These are phyloP conservation scores for Uronychia setigera DNA, from an alignment of 73 alveolate genomes.

Conservation along the genomic window DNA sequence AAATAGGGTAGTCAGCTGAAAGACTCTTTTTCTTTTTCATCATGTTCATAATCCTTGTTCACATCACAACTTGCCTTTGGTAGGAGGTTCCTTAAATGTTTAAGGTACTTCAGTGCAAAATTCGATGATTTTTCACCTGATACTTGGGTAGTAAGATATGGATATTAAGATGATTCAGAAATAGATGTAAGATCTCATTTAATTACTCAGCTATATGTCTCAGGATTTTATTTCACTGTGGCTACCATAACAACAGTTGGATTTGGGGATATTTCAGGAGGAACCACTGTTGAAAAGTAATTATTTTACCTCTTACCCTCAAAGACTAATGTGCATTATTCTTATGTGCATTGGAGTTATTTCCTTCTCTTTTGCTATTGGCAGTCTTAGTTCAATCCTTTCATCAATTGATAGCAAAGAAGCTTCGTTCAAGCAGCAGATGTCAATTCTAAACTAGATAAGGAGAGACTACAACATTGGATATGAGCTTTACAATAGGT, in stretches of 20 bases:
- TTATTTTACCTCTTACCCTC: constrained; percentile 41
- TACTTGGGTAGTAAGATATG: constrained; percentile 60
- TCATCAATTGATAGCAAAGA: constrained; percentile 45
- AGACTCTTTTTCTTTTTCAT: constrained; percentile 2
- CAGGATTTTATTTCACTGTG: constrained; percentile 71
- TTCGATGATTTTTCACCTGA: constrained; percentile 38
- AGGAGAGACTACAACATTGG: constrained; percentile 52
- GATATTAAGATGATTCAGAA: constrained; percentile 44
- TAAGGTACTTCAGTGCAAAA: constrained; percentile 65
- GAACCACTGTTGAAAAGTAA: constrained; percentile 55
- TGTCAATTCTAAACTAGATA: constrained; percentile 49
- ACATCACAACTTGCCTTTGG: constrained; percentile 11
- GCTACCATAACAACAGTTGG: constrained; percentile 90
- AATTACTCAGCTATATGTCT: constrained; percentile 59
- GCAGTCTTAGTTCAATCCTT: constrained; percentile 59
- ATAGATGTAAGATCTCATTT: constrained; percentile 12
- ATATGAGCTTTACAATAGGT: constrained; percentile 41
- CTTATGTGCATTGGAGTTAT: constrained; percentile 70
- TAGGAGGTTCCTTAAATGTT: constrained; percentile 17
- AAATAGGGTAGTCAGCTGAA: constrained; percentile 23
- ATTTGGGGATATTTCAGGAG: constrained; percentile 80
- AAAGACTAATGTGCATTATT: constrained; percentile 47
- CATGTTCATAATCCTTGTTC: neutral
- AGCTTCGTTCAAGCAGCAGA: constrained; percentile 48
- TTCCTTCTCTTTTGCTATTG: constrained; percentile 63